phyloP scores from a whole-genome alignment of 2,329 filamentous ascomycete species.

The Aureobasidium sp. region DNA sequence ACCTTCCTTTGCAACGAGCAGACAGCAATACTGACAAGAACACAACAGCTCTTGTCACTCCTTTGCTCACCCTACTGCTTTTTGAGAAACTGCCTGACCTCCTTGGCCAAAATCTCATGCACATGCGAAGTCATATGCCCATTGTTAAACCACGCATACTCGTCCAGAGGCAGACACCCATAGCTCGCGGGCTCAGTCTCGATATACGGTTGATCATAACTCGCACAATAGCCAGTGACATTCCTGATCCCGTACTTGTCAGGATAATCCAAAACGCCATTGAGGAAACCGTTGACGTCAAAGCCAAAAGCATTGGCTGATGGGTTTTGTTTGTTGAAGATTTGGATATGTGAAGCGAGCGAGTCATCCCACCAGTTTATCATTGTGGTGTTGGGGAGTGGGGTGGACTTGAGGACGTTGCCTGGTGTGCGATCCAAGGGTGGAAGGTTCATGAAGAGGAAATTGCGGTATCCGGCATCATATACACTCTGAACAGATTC shows the following conservation, averaged over 20 bases:
- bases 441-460: slow-evolving; percentile 47
- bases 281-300: slow-evolving; percentile 39
- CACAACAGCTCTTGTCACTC: too few species aligned
- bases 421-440: slow-evolving; percentile 42
- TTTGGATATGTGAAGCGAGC: slow-evolving; percentile 29
- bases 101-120: slow-evolving; percentile 33
- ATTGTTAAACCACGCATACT: slow-evolving; percentile 45
- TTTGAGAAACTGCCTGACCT: slow-evolving; percentile 18
- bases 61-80: too few species aligned
- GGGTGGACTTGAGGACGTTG: slow-evolving; percentile 29
- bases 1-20: too few species aligned
- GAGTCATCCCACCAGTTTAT: slow-evolving; percentile 40
- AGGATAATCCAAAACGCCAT: slow-evolving; percentile 37
- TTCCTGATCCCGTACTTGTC: slow-evolving; percentile 39
- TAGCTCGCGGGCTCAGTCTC: slow-evolving; percentile 37
- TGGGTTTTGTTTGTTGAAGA: slow-evolving; percentile 29
- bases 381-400: slow-evolving; percentile 41
- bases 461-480: slow-evolving; percentile 38
- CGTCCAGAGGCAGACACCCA: slow-evolving; percentile 38
- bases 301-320: slow-evolving; percentile 38
- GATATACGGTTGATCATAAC: slow-evolving; percentile 42
- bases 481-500: slow-evolving; percentile 36
- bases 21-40: neutral
- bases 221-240: slow-evolving; percentile 39
- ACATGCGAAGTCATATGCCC: slow-evolving; percentile 41